phyloP scores from a whole-genome alignment of 345 rosid species.

The Theobroma cacao region DNA sequence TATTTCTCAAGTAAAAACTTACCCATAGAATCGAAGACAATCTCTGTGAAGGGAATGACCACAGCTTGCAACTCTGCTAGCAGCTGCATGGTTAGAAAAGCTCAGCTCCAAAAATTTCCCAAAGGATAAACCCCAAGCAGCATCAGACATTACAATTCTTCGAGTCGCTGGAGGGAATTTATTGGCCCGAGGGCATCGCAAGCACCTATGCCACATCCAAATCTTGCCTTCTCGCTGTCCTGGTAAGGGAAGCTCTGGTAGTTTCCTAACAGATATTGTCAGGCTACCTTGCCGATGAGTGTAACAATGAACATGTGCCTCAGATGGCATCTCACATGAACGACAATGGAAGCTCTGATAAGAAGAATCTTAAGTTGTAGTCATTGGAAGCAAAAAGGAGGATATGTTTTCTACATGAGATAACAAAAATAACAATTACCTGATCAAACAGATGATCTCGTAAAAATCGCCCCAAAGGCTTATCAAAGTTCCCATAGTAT shows the following conservation, averaged over 20 bases:
- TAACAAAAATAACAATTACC: conserved; percentile 37
- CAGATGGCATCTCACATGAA: conserved; percentile 90
- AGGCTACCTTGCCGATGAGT: conserved; percentile 96
- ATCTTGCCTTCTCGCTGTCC: conserved; percentile 94
- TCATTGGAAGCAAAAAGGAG: neutral
- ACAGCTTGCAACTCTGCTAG: conserved; percentile 97
- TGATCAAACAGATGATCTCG: conserved; percentile 90
- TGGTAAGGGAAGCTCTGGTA: conserved; percentile 57
- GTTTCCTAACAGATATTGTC: conserved; percentile 87
- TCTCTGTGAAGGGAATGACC: conserved; percentile 99
- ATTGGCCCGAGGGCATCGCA: conserved; percentile 73
- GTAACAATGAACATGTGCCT: conserved; percentile 94
- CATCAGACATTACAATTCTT: conserved; percentile 95
- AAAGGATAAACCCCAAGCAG: conserved; percentile 97
- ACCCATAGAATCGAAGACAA: conserved; percentile 99
- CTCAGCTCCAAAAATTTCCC: conserved; percentile 97
- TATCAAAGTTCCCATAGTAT: conserved; percentile 92
- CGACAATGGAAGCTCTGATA: conserved; percentile 61
- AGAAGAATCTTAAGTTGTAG: neutral
- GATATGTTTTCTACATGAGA: conserved; percentile 1
- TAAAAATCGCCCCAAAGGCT: conserved; percentile 87
- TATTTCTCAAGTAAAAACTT: conserved; percentile 21
- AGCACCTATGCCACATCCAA: conserved; percentile 99
- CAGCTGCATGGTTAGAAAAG: conserved; percentile 98
- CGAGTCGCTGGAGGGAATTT: conserved; percentile 95